phyloP scores from a whole-genome alignment of 2,329 filamentous ascomycete genomes.

The Cladosporium sp. region DNA sequence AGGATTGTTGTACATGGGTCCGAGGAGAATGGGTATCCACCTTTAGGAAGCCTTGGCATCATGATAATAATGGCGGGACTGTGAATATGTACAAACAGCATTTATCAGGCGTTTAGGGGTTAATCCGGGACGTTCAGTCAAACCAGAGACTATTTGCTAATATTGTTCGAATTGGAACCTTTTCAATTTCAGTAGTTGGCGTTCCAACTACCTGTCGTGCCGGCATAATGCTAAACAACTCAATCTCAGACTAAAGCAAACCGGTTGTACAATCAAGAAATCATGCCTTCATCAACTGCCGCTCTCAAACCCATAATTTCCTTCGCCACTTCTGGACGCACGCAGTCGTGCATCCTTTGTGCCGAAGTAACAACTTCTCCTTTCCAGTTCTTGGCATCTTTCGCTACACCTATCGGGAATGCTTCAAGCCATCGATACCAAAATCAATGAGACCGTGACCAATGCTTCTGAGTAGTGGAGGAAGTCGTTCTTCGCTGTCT shows the following conservation, averaged over 20 bases:
- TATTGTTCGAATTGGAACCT: neutral
- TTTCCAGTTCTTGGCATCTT: neutral
- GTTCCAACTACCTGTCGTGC: neutral
- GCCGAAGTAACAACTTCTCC: neutral
- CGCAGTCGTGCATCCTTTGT: neutral
- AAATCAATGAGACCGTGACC: neutral
- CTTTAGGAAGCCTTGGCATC: conserved; percentile 5
- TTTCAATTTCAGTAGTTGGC: neutral
- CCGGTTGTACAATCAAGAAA: neutral
- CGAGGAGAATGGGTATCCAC: conserved; percentile 37
- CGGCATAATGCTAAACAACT: neutral
- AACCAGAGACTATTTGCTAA: conserved; percentile 10
- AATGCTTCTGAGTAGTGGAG: neutral
- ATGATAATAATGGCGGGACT: conserved; percentile 1
- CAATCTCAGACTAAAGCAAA: neutral
- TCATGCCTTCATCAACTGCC: neutral
- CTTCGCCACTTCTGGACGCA: neutral
- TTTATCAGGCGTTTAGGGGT: conserved; percentile 6
- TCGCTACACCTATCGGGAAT: neutral
- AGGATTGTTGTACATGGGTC: conserved; percentile 48
- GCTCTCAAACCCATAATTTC: too few relatives aligned
- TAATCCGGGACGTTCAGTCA: neutral
- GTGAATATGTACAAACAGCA: conserved; percentile 7
- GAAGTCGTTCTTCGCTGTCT: neutral
- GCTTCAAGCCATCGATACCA: too few relatives aligned